Evolutionary conservation across 2,329 filamentous ascomycete genomes (phyloP).

Genomic region (Tolypocladium paradoxum): DNA sequence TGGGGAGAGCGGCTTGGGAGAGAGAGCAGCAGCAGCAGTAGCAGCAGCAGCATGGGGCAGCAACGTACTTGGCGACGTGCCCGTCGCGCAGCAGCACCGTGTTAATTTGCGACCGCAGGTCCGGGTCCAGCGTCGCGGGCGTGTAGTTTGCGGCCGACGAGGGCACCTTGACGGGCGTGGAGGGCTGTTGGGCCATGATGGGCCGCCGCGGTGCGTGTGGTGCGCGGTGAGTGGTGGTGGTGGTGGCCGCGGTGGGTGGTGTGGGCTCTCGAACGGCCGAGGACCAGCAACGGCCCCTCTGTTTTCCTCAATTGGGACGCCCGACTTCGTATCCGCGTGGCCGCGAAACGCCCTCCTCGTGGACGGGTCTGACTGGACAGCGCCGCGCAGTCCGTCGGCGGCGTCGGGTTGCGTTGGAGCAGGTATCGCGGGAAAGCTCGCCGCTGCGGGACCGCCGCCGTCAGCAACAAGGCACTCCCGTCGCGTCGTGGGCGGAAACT

Average conservation of each 20-base stretch:
- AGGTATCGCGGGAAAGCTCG: not conserved
- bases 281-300: not conserved
- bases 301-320: not conserved
- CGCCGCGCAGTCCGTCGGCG: no score
- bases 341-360: no score
- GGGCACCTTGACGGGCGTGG: conserved; percentile 51
- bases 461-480: no score
- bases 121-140: conserved; percentile 48
- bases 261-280: not conserved
- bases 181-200: conserved; percentile 34
- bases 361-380: no score
- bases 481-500: no score
- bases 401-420: no score
- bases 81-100: conserved; percentile 45
- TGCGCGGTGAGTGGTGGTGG: not conserved
- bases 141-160: conserved; percentile 49
- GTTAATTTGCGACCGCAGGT: conserved; percentile 54
- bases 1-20: not conserved
- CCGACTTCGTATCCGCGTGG: not conserved
- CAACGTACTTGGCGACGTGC: conserved; percentile 44
- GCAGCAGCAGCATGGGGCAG: no score
- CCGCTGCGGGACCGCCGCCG: not conserved
- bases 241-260: not conserved
- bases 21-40: no score
- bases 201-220: not conserved